These are phyloP conservation scores for Pseudevernia furfuracea DNA, from an alignment of 495 filamentous ascomycete species.

Conservation along the genomic window DNA sequence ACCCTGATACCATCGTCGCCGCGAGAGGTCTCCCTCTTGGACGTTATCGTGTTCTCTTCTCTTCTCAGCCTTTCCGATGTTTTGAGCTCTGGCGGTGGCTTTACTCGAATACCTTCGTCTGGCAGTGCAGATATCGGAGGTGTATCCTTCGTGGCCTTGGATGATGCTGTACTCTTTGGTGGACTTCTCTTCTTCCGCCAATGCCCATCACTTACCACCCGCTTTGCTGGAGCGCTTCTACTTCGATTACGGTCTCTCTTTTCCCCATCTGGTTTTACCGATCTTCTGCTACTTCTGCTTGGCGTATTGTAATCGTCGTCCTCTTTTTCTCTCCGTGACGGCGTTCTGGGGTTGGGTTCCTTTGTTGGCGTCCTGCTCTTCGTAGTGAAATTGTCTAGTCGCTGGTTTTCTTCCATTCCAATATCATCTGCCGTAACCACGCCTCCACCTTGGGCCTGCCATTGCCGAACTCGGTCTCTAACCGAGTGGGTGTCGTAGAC, in stretches of 20 bases:
- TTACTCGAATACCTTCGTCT: constrained; percentile 33
- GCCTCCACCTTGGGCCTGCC: constrained; percentile 64
- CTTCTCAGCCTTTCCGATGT: constrained; percentile 32
- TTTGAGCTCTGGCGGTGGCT: constrained; percentile 39
- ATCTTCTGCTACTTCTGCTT: constrained; percentile 24
- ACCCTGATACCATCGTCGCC: constrained; percentile 26
- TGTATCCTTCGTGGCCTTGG: constrained; percentile 31
- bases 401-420: constrained; percentile 33
- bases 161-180: constrained; percentile 30
- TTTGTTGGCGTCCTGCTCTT: constrained; percentile 11
- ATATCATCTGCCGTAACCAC: constrained; percentile 43
- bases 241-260: constrained; percentile 34
- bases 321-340: constrained; percentile 25
- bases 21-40: constrained; percentile 20
- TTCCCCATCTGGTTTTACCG: constrained; percentile 26
- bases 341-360: constrained; percentile 1
- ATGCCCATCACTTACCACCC: constrained; percentile 72
- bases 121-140: constrained; percentile 47
- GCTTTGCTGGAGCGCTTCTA: constrained; percentile 59
- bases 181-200: constrained; percentile 53
- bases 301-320: constrained; percentile 18
- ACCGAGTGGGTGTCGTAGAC: constrained; percentile 55
- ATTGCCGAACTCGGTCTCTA: constrained; percentile 61
- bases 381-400: constrained; percentile 25
- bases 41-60: constrained; percentile 21